Conservation (phyloP, 352 stramenopile genomes). For the Phytophthora quininea region DNA sequence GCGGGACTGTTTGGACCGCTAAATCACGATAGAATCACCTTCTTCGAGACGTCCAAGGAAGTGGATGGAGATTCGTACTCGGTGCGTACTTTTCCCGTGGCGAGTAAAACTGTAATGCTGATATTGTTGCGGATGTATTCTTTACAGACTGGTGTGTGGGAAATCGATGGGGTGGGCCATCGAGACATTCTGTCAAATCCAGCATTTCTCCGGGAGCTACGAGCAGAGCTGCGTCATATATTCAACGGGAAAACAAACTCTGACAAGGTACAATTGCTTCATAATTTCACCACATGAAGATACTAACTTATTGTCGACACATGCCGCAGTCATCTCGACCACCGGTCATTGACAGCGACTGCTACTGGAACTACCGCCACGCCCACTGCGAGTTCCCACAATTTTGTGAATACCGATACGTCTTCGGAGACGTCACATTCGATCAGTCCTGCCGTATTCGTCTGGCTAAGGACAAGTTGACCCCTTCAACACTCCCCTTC, state of each 20-base stretch:
- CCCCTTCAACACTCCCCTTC: slow-evolving; percentile 22
- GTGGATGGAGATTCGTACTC: slow-evolving; percentile 31
- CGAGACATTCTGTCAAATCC: slow-evolving; percentile 78
- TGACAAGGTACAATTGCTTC: slow-evolving; percentile 71
- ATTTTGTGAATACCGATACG: slow-evolving; percentile 86
- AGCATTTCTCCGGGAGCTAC: slow-evolving; percentile 76
- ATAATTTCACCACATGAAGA: too few species aligned
- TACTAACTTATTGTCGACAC: slow-evolving; percentile 4
- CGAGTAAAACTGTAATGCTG: not conserved
- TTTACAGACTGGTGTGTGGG: slow-evolving; percentile 78
- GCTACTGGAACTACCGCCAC: slow-evolving; percentile 86
- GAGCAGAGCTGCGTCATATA: slow-evolving; percentile 69
- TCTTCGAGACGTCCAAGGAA: slow-evolving; percentile 65
- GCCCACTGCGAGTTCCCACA: slow-evolving; percentile 73
- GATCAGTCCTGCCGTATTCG: slow-evolving; percentile 82
- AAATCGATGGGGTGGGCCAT: slow-evolving; percentile 74
- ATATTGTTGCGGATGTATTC: slow-evolving; percentile 3
- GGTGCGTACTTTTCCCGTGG: too few species aligned
- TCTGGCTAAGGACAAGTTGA: slow-evolving; percentile 37
- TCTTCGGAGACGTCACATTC: slow-evolving; percentile 80
- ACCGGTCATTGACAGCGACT: slow-evolving; percentile 75
- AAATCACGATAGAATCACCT: slow-evolving; percentile 67
- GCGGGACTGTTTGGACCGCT: slow-evolving; percentile 64
- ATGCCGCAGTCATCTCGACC: slow-evolving; percentile 54
- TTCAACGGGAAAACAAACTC: slow-evolving; percentile 60